Conservation (phyloP, 805 yeast genomes). For the Hanseniaspora taiwanica region DNA sequence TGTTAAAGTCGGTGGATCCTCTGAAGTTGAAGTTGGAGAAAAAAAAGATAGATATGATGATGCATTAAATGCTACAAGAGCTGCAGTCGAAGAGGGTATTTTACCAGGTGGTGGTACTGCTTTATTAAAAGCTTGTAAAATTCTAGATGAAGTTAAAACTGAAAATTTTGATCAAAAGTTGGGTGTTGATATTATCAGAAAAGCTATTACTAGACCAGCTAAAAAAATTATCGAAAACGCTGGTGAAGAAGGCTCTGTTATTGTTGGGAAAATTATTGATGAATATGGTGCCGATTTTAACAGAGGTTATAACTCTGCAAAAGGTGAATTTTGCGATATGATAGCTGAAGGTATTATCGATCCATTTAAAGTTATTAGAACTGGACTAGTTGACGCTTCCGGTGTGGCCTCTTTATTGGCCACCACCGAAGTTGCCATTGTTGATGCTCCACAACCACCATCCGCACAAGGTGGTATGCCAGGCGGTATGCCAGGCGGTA, state of each 20-base stretch:
- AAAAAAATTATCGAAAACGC: slow-evolving; percentile 92
- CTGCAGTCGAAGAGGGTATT: slow-evolving; percentile 97
- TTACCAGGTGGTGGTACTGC: slow-evolving; percentile 99
- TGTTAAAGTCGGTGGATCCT: slow-evolving; percentile 90
- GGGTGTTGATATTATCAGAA: slow-evolving; percentile 85
- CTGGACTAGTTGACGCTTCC: slow-evolving; percentile 89
- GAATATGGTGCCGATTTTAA: slow-evolving; percentile 58
- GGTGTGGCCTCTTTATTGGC: slow-evolving; percentile 97
- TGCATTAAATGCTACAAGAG: slow-evolving; percentile 96
- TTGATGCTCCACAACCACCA: slow-evolving; percentile 81
- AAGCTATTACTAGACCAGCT: slow-evolving; percentile 92
- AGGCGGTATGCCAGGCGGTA: slow-evolving; percentile 37
- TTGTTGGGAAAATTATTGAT: slow-evolving; percentile 70
- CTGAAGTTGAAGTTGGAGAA: slow-evolving; percentile 97
- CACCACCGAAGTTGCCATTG: slow-evolving; percentile 96
- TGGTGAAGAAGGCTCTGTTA: slow-evolving; percentile 94
- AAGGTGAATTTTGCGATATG: slow-evolving; percentile 92
- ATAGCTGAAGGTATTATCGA: slow-evolving; percentile 94
- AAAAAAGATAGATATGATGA: slow-evolving; percentile 99
- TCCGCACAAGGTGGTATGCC: slow-evolving; percentile 48
- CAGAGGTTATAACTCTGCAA: slow-evolving; percentile 82
- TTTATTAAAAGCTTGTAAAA: slow-evolving; percentile 75
- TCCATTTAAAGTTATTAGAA: slow-evolving; percentile 95
- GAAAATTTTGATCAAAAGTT: slow-evolving; percentile 92
- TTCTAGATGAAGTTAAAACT: slow-evolving; percentile 56